A percentile compares a stretch with the other conserved stretches of the same genome.
Evolutionary conservation across 2,329 filamentous ascomycete genomes (phyloP).

Genomic region (Phoma sp.): DNA sequence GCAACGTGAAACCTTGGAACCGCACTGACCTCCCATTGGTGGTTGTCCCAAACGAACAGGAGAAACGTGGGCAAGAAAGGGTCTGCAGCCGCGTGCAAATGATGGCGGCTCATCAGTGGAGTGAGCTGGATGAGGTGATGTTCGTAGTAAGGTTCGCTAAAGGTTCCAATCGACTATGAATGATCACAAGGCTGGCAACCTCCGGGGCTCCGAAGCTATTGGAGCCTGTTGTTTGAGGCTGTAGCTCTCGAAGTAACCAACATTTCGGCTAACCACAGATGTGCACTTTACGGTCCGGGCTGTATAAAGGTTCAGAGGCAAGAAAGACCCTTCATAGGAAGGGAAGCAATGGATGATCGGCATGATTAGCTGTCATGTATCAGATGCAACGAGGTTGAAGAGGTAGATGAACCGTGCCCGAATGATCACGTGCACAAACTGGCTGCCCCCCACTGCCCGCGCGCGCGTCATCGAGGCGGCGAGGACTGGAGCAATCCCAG

Average conservation of each 20-base stretch:
- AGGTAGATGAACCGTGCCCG: too few species aligned
- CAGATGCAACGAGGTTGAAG: too few species aligned
- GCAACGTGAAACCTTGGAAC: conserved; percentile 37
- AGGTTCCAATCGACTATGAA: neutral
- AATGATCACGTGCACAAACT: conserved; percentile 6
- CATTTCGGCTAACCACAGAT: too few species aligned
- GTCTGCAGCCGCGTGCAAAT: conserved; percentile 3
- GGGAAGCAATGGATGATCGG: too few species aligned
- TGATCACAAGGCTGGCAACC: neutral
- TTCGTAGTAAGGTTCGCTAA: neutral
- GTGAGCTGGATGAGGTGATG: conserved; percentile 5
- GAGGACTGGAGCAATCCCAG: conserved; percentile 27
- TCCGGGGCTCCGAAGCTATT: too few species aligned
- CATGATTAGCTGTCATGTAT: too few species aligned
- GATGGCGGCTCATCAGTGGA: conserved; percentile 3
- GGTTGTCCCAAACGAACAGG: conserved; percentile 11
- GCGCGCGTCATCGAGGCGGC: neutral
- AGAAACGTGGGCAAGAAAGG: conserved; percentile 9
- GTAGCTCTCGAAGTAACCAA: too few species aligned
- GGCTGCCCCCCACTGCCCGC: neutral
- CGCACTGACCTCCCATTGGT: conserved; percentile 9
- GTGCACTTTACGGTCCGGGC: too few species aligned
- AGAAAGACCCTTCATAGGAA: too few species aligned
- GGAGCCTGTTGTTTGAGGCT: too few species aligned
- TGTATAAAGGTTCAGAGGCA: too few species aligned